Evolutionary conservation across 2,329 filamentous ascomycete genomes (phyloP).

Genomic region (Fusarium lyarnte): DNA sequence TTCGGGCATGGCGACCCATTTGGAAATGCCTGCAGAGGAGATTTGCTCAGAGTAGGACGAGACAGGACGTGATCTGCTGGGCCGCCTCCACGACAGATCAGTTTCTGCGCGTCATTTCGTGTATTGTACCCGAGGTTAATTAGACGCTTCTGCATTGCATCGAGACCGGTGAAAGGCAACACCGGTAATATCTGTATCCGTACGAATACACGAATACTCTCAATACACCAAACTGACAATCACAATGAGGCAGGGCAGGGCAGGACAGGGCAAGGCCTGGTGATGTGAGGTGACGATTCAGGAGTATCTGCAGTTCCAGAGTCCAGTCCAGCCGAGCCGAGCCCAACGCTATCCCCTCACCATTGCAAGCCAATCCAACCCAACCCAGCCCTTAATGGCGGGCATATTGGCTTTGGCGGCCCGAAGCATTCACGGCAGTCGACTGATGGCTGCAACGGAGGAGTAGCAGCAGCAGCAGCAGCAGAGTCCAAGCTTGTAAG

Average conservation of each 20-base stretch:
- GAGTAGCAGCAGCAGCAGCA: not conserved
- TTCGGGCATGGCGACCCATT: constrained; percentile 24
- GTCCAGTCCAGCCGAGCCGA: constrained; percentile 2
- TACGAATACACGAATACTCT: not conserved
- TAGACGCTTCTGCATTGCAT: constrained; percentile 4
- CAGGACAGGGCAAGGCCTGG: not conserved
- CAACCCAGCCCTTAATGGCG: constrained; percentile 23
- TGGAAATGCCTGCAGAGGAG: constrained; percentile 19
- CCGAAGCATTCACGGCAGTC: constrained; percentile 36
- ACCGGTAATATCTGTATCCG: not conserved
- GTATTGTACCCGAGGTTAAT: constrained; percentile 27
- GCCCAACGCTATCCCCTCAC: constrained; percentile 12
- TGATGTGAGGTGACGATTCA: constrained; percentile 16
- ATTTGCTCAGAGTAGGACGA: not conserved
- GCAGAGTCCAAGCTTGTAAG: not conserved
- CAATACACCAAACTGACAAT: not conserved
- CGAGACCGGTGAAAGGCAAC: constrained; percentile 1
- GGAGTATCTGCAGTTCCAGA: constrained; percentile 14
- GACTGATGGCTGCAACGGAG: constrained; percentile 17
- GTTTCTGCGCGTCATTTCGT: constrained; percentile 27
- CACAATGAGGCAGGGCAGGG: not conserved
- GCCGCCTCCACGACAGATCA: constrained; percentile 24
- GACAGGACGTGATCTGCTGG: constrained; percentile 28
- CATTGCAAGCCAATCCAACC: not conserved
- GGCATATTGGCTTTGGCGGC: constrained; percentile 32